Evolutionary conservation across 2,329 filamentous ascomycete species (phyloP), one percentile per base, ranked within the genome.

Genomic region (Chrysoporthe deuterocubensis): DNA sequence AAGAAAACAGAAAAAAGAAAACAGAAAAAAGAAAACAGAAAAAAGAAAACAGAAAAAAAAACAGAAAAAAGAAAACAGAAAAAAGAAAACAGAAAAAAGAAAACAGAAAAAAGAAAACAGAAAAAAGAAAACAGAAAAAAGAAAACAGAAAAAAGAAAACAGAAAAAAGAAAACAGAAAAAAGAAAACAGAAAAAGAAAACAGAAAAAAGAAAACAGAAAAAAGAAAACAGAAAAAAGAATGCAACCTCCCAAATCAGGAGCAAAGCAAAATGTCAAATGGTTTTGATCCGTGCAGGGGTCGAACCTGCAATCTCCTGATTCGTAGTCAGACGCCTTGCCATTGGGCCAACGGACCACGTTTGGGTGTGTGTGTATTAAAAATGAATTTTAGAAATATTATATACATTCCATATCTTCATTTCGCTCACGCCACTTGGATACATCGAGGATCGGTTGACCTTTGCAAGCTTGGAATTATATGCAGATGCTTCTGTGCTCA

Each of bases 261-360:
- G 26, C 2, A 13, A 21, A 59, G 11, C 13, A 13, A 7, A 43
- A 26, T 3, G 13, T n/a, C 6, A 43, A 32, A 26, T 42, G 26
- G 26, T 26, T 46, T n/a, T 71, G 73, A 74, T 69, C 71, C 69
- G 68, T 74, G 75, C 76, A 77, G 76, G 76, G 75, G 72, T 78
- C 75, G 76, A 77, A 78, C 76, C 76, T 77, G 74, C 74, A 76
- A 76, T 76, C 75, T 76, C 74, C 75, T 77, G 76, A 76, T 77
- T 77, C 76, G 76, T 77, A 77, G 76, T 75, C 76, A 77, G 75
- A 74, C 75, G 76, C 76, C 75, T 77, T 77, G 76, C 71, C 76
- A 77, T 74, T 74, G 72, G 72, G 72, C 75, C 74, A 75, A 65
- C 62, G 57, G 70, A 65, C 70, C 71, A 54, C 9, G 14, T 54